Evolutionary conservation across 306 rosid species (phyloP), one percentile per base, ranked within the genome.

Genomic region (Arachis hypogaea): DNA sequence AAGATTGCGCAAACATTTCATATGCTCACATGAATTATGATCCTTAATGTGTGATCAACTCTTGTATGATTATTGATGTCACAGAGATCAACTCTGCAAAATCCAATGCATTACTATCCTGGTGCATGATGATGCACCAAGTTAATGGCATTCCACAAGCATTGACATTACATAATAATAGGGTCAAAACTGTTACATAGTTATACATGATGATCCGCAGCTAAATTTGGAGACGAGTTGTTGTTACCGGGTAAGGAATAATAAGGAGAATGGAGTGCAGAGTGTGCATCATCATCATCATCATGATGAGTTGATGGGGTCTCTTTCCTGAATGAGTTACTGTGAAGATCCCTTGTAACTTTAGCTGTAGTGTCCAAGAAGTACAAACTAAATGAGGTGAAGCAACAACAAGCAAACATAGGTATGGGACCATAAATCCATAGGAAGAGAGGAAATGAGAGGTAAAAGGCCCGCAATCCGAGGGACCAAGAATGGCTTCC

Each of bases 401-500:
- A 54, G 61, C 91, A 78, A 76, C 90, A 87, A 58, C 93, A 87
- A 45, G 59, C 81, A 76, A 93, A 81, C 96, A 93, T 93, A 33
- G 93, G 89, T 9, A 93, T 89, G 22, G 98, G 92, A 0, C 97
- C 97, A 73, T 87, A 91, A 46, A 90, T 89, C 98, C 93, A 93
- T 4, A 93, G 90, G 86, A 93, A 85, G 87, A 88, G 88, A 54
- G 96, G 86, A 72, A 93, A 89, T 38, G 98, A 93, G 44, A 93
- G 46, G 79, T 89, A 91, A 77, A 90, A 90, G 18, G 98, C 92
- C 78, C 97, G 67, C 71, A 90, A 67, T 54, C 98, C 97, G 0
- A 93, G 82, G 11, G 97, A 90, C 96, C 98, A 91, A 68, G 88
- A 82, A 66, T 72, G 9, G 67, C 96, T 87, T 57, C 90, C 98